Evolutionary conservation across 2,329 filamentous ascomycete genomes (phyloP).

Genomic region (Juglanconis oblonga): DNA sequence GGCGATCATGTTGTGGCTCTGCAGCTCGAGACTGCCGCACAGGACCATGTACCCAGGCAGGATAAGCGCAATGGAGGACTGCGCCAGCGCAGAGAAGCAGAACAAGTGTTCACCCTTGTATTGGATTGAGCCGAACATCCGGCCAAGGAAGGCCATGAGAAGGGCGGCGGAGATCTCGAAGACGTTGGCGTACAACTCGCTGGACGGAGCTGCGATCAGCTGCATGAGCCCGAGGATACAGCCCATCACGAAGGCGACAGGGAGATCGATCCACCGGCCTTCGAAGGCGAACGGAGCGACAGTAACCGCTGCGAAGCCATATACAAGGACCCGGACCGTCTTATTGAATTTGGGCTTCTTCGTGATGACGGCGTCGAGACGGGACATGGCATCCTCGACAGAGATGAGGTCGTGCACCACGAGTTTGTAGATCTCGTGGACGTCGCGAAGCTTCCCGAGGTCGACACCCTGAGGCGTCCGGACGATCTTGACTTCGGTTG

Average conservation of each 20-base stretch:
- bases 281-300: conserved; percentile 81
- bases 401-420: conserved; percentile 76
- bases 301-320: conserved; percentile 71
- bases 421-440: conserved; percentile 76
- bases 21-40: conserved; percentile 57
- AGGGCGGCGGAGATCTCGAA: conserved; percentile 51
- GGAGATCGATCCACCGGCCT: conserved; percentile 73
- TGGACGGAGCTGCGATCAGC: conserved; percentile 69
- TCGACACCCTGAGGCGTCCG: conserved; percentile 67
- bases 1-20: conserved; percentile 66
- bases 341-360: conserved; percentile 44
- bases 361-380: conserved; percentile 54
- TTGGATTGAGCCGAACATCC: conserved; percentile 65
- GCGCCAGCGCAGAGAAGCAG: conserved; percentile 69
- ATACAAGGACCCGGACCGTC: conserved; percentile 61
- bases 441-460: conserved; percentile 69
- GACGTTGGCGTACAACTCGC: conserved; percentile 55
- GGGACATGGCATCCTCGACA: conserved; percentile 65
- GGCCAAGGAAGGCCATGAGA: conserved; percentile 65
- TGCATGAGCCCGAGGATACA: conserved; percentile 72
- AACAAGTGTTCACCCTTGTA: conserved; percentile 50
- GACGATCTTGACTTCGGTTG: conserved; percentile 76
- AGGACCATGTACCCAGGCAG: conserved; percentile 69
- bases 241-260: conserved; percentile 73
- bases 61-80: conserved; percentile 74